phyloP scores from a whole-genome alignment of 805 yeast genomes.

The Saturnispora gosingensis region DNA sequence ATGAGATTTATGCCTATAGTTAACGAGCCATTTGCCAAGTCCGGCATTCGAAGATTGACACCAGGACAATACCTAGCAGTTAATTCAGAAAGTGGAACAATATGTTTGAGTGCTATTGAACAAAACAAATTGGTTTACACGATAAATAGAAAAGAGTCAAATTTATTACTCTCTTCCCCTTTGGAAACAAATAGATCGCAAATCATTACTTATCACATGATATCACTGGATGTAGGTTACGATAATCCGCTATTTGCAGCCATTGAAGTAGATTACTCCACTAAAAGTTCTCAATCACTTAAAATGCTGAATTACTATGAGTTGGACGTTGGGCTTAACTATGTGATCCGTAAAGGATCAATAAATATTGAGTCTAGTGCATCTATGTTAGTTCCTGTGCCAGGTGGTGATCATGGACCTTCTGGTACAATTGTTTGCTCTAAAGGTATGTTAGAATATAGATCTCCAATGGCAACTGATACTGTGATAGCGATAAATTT shows the following conservation, averaged over 20 bases:
- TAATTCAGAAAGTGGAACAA: slow-evolving; percentile 66
- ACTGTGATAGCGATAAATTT: slow-evolving; percentile 20
- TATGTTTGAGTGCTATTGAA: slow-evolving; percentile 65
- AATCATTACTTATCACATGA: slow-evolving; percentile 41
- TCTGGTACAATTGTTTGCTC: slow-evolving; percentile 63
- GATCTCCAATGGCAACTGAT: slow-evolving; percentile 26
- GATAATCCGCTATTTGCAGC: slow-evolving; percentile 84
- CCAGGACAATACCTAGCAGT: slow-evolving; percentile 68
- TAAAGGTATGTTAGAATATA: slow-evolving; percentile 43
- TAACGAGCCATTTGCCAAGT: slow-evolving; percentile 63
- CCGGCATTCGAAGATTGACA: slow-evolving; percentile 63
- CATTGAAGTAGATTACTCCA: slow-evolving; percentile 51
- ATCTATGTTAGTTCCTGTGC: slow-evolving; percentile 52
- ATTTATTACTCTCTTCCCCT: slow-evolving; percentile 56
- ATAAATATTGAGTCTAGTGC: slow-evolving; percentile 33
- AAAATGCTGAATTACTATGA: slow-evolving; percentile 57
- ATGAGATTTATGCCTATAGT: slow-evolving; percentile 31
- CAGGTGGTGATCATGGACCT: slow-evolving; percentile 63
- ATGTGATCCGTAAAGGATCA: slow-evolving; percentile 48
- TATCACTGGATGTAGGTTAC: slow-evolving; percentile 64
- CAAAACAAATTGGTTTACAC: slow-evolving; percentile 57
- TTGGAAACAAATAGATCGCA: slow-evolving; percentile 52
- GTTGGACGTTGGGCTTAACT: slow-evolving; percentile 78
- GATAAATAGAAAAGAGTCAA: slow-evolving; percentile 30
- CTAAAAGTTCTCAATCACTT: slow-evolving; percentile 15